Base-by-base conservation (phyloP, 2,329 filamentous ascomycete genomes). In the Alternaria atra region DNA sequence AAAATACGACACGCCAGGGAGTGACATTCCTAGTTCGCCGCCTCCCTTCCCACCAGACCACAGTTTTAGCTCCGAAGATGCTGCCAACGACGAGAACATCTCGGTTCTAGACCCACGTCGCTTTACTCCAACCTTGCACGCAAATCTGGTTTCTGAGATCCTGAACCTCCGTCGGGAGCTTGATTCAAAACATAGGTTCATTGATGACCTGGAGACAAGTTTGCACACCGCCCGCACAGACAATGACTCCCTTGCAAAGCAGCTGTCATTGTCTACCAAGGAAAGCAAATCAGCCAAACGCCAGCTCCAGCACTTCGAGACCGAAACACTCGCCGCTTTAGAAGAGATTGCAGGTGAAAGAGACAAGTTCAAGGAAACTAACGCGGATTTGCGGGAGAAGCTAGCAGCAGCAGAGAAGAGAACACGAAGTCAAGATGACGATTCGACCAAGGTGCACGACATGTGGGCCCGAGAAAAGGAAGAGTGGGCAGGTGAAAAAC, bases 41-140 rank as follows among this genome's bases (percentile, higher is more conserved):
- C 82, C 84, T 27, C 84, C 84, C 23, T 78, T 86, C 29, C 82
- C 82, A 17, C 79, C 83, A 23, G 87, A 69, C 81, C 83, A 20
- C 86, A 86, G 13, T 82, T 67, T 64, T 27, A 61, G 64, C 32
- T 60, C 65, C 2, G 69, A 84, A 59, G 89, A 92, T 74, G 79
- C 65, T 6, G 59, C 65, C 43, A 69, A 87, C 25, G 89, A 94
- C 66, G 91, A 94, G 64, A 87, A 82, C 44, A 88, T 93, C 34
- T 88, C 87, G 2, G 89, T 93, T 23, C 83, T 97, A 30, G 95
- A 99, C 74, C 93, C 95, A 3, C 89, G 94, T 56, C 88, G 95
- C 37, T 97, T 99, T 74, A 99, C 95, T 0, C 95, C 95, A 1
- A 98, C 94, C 0, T 82, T 99, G 10, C 95, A 98, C 77, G 95